Conservation (phyloP, 1,284 basidiomycete genomes). For the Vanrija humicola region DNA sequence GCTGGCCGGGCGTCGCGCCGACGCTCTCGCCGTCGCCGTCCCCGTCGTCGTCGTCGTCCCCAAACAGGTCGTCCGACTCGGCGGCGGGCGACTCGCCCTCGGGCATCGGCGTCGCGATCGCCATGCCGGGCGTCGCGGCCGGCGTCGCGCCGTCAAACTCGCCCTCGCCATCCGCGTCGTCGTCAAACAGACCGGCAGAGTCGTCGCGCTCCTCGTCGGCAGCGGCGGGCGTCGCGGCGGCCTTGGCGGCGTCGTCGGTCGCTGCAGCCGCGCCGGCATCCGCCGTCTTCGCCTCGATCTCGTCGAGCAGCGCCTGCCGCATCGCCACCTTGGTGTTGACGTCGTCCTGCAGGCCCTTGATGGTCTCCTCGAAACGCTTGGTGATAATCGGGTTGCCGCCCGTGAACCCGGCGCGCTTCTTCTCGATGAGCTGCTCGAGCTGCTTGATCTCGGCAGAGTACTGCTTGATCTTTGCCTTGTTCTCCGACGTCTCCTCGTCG, state of each 20-base stretch:
- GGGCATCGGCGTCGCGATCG: slow-evolving; percentile 7
- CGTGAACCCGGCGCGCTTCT: slow-evolving; percentile 76
- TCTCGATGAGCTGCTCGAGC: slow-evolving; percentile 80
- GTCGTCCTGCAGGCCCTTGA: slow-evolving; percentile 80
- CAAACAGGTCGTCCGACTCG: slow-evolving; percentile 23
- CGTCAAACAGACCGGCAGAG: slow-evolving; percentile 22
- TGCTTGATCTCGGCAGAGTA: slow-evolving; percentile 86
- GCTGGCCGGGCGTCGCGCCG: slow-evolving; percentile 23
- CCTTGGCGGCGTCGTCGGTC: slow-evolving; percentile 4
- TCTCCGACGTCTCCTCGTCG: slow-evolving; percentile 57
- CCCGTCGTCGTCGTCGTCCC: slow-evolving; percentile 25
- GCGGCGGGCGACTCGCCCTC: slow-evolving; percentile 5
- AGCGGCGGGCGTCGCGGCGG: background rate
- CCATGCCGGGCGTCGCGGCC: slow-evolving; percentile 18
- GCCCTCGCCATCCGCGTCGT: slow-evolving; percentile 11
- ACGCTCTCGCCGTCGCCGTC: slow-evolving; percentile 26
- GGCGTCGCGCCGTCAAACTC: slow-evolving; percentile 29
- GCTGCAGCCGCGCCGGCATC: slow-evolving; percentile 12
- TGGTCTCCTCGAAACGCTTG: slow-evolving; percentile 88
- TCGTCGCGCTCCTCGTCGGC: slow-evolving; percentile 22
- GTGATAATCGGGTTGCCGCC: slow-evolving; percentile 84
- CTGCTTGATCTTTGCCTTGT: slow-evolving; percentile 62
- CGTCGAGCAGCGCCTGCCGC: slow-evolving; percentile 50
- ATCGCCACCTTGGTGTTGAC: slow-evolving; percentile 76
- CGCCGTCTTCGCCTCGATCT: slow-evolving; percentile 25